phyloP scores from a whole-genome alignment of 768 basidiomycete genomes.

The Lanmaoa rubissima region DNA sequence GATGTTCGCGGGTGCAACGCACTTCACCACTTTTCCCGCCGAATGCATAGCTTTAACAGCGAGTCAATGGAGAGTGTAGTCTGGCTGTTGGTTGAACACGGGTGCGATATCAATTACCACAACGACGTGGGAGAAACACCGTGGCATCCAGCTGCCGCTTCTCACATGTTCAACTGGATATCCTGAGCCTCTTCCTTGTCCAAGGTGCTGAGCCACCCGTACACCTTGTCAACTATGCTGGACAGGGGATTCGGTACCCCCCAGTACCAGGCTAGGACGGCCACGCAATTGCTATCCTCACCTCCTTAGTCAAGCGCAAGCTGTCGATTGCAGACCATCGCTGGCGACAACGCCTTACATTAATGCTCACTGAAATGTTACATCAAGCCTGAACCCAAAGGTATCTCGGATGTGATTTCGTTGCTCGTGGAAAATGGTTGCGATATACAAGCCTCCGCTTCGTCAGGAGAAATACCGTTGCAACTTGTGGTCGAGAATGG shows the following conservation, averaged over 20 bases:
- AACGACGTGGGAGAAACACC: neutral
- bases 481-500: neutral
- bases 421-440: neutral
- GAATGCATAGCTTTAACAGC: accelerated
- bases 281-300: neutral
- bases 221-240: neutral
- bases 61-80: neutral
- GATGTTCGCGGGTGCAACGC: neutral
- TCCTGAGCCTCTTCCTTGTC: neutral
- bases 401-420: neutral
- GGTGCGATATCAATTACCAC: neutral
- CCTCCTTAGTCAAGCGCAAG: neutral
- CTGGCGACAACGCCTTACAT: neutral
- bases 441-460: neutral
- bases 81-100: neutral
- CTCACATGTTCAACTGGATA: neutral
- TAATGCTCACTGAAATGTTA: neutral
- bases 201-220: neutral
- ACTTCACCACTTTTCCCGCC: neutral
- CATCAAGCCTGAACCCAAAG: neutral
- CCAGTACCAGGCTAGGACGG: neutral
- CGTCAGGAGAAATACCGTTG: neutral
- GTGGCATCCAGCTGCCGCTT: neutral
- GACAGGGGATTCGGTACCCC: neutral
- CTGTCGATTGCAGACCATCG: neutral